Base-by-base conservation (phyloP, 1,284 basidiomycete species). In the Agroathelia rolfsii region DNA sequence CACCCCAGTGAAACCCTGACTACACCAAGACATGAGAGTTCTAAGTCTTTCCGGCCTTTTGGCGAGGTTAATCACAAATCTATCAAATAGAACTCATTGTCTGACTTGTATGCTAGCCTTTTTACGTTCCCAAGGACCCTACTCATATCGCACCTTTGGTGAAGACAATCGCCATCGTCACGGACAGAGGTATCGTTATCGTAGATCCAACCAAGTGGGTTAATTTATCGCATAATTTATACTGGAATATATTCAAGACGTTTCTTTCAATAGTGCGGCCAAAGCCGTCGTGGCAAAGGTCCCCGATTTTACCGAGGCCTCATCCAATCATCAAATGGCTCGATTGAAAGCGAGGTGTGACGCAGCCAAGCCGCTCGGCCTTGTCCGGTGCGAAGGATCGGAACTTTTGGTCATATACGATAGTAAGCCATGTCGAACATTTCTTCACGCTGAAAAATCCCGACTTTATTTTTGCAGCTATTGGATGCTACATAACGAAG, bases 341-440 rank as follows among this genome's bases (percentile, higher is more conserved):
- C 51, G 52, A 13, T 64, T 87, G 32, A 85, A 80, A 55, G 46
- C 51, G 8, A 69, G 66, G n/a, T 64, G 76, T 33, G 69, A 76
- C 18, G 49, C 49, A 14, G 60, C 70, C n/a, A 76, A 64, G 43
- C 68, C 78, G 2, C 60, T 87, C 4, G 84, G 83, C 8, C 53
- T 86, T 24, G 59, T 81, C 3, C 68, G 70, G 26, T 64, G 69
- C n/a, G 62, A 68, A 20, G 48, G 55, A 7, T 52, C 56, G 9
- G 78, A 86, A 47, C 55, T 81, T 14, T 56, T 87, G 38, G 68
- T 85, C 13, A 50, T 87, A 12, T 87, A 78, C 41, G 78, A 87
- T 40, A 66, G 82, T 80, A 37, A 43, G 75, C 50, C 23, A 15
- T 32, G 19, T 29, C 14, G 28, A 29, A 30, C 14, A 13, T 5